phyloP scores from a whole-genome alignment of 306 rosid genomes.

The Sechiopsis laciniata region DNA sequence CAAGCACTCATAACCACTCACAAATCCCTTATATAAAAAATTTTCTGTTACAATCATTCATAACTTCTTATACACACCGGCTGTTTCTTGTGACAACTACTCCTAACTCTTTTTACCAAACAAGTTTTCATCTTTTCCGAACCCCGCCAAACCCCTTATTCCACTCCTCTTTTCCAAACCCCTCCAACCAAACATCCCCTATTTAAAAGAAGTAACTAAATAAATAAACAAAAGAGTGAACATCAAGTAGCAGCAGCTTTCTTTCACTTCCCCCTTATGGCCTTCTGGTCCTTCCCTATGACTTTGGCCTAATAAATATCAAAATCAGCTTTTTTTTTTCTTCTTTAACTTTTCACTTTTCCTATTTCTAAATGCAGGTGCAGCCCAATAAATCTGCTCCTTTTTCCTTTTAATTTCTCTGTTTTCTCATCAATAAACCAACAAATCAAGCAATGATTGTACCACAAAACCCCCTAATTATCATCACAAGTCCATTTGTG shows the following conservation, averaged over 20 bases:
- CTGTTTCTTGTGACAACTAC: no score
- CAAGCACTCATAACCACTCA: background rate
- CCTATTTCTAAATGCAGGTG: slow-evolving; percentile 19
- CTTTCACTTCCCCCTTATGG: slow-evolving; percentile 25
- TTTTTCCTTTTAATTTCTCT: background rate
- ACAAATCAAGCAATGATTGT: slow-evolving; percentile 21
- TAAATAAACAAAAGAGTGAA: background rate
- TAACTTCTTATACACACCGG: no score
- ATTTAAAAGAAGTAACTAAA: background rate
- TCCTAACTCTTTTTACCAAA: no score
- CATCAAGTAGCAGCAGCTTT: background rate
- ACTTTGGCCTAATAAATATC: slow-evolving; percentile 22
- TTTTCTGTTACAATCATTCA: no score
- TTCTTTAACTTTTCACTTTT: background rate
- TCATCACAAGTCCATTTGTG: slow-evolving; percentile 17
- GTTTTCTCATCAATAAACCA: slow-evolving; percentile 29
- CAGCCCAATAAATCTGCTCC: slow-evolving; percentile 15
- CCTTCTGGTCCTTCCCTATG: slow-evolving; percentile 25
- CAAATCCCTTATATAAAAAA: no score
- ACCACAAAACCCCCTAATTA: slow-evolving; percentile 19
- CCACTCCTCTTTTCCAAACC: no score
- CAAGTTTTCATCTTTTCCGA: no score
- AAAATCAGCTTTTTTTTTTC: slow-evolving; percentile 25
- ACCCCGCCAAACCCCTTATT: no score
- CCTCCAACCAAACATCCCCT: no score